Conservation (phyloP, 129 eudicot species). For the Helianthus tuberosus region DNA sequence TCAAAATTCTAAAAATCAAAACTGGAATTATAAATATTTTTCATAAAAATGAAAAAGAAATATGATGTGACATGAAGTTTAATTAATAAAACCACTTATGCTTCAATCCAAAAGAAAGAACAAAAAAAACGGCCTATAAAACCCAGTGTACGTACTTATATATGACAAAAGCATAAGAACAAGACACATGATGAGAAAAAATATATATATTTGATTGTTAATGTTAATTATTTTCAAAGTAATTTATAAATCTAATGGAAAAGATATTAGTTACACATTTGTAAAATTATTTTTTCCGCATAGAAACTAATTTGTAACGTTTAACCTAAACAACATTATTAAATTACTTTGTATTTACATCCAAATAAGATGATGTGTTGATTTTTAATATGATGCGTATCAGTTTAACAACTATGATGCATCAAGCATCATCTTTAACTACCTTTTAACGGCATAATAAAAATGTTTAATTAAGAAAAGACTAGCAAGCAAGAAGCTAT, state of each 20-base stretch:
- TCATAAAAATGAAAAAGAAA: background rate
- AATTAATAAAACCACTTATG: background rate
- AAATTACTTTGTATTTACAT: no score
- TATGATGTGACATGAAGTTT: background rate
- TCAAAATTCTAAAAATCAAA: background rate
- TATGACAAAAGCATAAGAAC: conserved; percentile 7
- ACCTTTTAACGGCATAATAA: no score
- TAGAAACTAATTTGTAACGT: no score
- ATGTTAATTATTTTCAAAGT: background rate
- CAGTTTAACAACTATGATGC: no score
- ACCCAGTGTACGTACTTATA: background rate
- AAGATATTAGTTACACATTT: background rate
- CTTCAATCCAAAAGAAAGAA: background rate
- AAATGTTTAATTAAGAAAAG: no score
- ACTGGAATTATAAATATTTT: background rate
- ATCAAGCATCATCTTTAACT: no score
- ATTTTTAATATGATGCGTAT: no score
- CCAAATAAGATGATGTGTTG: no score
- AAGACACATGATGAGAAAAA: background rate
- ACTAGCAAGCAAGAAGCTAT: no score
- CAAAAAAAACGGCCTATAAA: background rate
- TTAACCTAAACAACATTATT: no score
- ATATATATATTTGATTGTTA: background rate
- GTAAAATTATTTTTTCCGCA: no score
- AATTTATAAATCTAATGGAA: background rate